Percentiles rank a stretch among this genome's conserved stretches.
phyloP scores from a whole-genome alignment of 2,329 filamentous ascomycete genomes.

The Chaetomiaceae sp. region DNA sequence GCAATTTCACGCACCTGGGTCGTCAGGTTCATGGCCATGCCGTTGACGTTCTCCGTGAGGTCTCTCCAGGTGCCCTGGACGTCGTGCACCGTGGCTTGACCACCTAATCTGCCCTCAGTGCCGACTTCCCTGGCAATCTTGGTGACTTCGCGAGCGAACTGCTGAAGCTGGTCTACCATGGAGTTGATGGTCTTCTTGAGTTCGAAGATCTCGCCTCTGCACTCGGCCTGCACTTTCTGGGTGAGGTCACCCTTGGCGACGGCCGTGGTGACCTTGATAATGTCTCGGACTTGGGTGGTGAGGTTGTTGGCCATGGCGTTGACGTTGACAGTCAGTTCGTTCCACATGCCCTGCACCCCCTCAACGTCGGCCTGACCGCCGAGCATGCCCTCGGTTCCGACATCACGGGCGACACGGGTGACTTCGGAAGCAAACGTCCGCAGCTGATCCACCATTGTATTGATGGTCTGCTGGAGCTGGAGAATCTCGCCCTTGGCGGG shows the following conservation, averaged over 20 bases:
- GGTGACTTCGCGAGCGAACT: constrained; percentile 94
- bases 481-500: constrained; percentile 76
- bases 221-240: constrained; percentile 91
- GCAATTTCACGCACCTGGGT: constrained; percentile 97
- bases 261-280: constrained; percentile 72
- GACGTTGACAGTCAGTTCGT: constrained; percentile 77
- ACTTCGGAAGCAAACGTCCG: constrained; percentile 80
- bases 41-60: constrained; percentile 91
- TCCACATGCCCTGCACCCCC: constrained; percentile 84
- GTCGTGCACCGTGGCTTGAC: constrained; percentile 91
- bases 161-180: constrained; percentile 96
- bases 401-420: constrained; percentile 74
- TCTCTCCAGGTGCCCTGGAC: constrained; percentile 97
- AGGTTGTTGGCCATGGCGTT: constrained; percentile 85
- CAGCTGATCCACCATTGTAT: constrained; percentile 83
- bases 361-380: constrained; percentile 79
- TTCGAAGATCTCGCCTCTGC: constrained; percentile 84
- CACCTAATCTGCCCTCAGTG: constrained; percentile 87
- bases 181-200: constrained; percentile 98
- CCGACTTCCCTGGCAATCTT: constrained; percentile 95
- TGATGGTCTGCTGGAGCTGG: constrained; percentile 78
- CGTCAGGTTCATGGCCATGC: constrained; percentile 97
- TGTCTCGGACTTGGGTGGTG: constrained; percentile 87
- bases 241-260: constrained; percentile 83
- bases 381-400: constrained; percentile 76